Evolutionary conservation across 441 rosid genomes (phyloP).

Genomic region (Eruca vesicaria): DNA sequence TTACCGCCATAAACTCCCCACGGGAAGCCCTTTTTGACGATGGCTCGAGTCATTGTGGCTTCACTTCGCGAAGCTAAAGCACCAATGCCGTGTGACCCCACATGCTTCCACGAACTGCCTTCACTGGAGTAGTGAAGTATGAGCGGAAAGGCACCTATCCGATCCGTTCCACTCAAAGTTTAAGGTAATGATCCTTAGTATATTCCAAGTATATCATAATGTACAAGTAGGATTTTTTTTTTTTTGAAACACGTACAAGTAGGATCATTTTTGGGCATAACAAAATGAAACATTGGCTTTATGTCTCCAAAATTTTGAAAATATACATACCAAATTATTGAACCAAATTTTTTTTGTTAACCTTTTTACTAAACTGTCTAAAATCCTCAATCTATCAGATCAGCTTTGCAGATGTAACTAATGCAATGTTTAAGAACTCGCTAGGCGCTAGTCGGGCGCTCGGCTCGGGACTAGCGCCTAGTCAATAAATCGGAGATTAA

Average conservation of each 20-base stretch:
- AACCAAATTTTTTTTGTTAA: not conserved
- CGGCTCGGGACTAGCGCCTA: too few species aligned
- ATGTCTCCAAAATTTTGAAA: not conserved
- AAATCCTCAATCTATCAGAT: not conserved
- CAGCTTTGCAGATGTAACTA: not conserved
- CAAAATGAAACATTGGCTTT: not conserved
- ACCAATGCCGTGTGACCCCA: constrained; percentile 44
- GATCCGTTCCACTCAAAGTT: constrained; percentile 60
- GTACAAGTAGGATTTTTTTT: not conserved
- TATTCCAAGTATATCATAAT: not conserved
- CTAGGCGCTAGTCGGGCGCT: too few species aligned
- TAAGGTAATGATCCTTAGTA: not conserved
- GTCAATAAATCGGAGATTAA: too few species aligned
- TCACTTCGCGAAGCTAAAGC: constrained; percentile 56
- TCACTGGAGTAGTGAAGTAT: constrained; percentile 52
- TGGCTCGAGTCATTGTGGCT: constrained; percentile 76
- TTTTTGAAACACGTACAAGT: too few species aligned
- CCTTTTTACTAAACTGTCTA: not conserved
- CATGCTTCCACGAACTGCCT: constrained; percentile 60
- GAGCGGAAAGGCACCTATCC: constrained; percentile 47
- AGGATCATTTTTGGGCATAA: not conserved
- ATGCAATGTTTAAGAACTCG: too few species aligned
- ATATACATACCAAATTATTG: not conserved
- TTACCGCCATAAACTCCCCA: constrained; percentile 68
- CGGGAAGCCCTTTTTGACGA: constrained; percentile 77